Conservation (phyloP, 140 eudicot species). For the Stevia rebaudiana region DNA sequence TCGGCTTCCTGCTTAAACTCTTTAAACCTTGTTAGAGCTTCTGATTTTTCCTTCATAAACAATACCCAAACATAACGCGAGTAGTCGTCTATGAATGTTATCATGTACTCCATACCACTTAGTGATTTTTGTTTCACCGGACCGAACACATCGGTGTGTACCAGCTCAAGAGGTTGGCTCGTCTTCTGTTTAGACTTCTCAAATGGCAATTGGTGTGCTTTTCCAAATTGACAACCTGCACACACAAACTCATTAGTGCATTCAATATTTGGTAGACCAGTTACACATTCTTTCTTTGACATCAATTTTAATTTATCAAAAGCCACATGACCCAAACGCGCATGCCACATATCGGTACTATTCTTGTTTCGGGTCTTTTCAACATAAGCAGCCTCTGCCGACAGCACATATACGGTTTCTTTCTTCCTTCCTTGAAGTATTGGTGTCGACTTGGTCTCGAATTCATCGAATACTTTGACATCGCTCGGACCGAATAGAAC, state of each 20-base stretch:
- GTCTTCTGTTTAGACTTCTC: neutral
- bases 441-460: neutral
- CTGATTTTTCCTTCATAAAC: neutral
- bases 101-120: neutral
- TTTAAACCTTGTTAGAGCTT: neutral
- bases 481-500: neutral
- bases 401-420: neutral
- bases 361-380: neutral
- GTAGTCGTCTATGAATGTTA: neutral
- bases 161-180: neutral
- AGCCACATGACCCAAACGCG: too few species aligned
- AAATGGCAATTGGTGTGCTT: too few species aligned
- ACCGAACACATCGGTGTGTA: neutral
- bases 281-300: too few species aligned
- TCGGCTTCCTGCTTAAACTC: neutral
- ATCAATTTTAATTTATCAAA: too few species aligned
- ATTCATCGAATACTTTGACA: neutral
- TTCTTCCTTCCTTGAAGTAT: neutral
- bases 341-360: too few species aligned
- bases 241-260: too few species aligned
- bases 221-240: neutral
- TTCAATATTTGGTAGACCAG: neutral
- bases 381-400: neutral
- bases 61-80: neutral
- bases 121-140: neutral